Conservation (phyloP, 2,329 filamentous ascomycete genomes). For the Cercospora nicotianae region DNA sequence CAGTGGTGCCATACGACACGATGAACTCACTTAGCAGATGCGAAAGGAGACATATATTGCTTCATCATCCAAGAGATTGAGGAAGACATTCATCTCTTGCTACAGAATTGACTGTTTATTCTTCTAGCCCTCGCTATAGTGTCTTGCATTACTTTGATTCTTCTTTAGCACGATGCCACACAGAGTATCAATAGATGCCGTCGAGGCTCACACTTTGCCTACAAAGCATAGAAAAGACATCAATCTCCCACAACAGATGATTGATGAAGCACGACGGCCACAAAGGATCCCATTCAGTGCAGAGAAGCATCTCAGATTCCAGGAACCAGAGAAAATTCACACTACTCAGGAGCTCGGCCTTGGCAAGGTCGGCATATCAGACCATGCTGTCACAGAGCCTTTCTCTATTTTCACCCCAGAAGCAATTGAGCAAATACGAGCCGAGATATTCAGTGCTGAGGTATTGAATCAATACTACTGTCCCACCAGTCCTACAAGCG, state of each 20-base stretch:
- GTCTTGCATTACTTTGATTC: background rate
- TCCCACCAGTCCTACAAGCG: background rate
- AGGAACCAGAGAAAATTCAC: slow-evolving; percentile 4
- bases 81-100: background rate
- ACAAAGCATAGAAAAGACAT: background rate
- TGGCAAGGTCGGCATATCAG: slow-evolving; percentile 55
- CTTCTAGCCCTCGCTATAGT: background rate
- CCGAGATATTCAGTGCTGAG: slow-evolving; percentile 60
- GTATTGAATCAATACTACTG: slow-evolving; percentile 59
- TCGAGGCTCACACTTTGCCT: background rate
- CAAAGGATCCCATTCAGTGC: background rate
- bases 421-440: slow-evolving; percentile 46
- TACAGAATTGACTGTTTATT: background rate
- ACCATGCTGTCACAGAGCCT: slow-evolving; percentile 63
- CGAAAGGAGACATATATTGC: background rate
- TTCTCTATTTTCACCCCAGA: slow-evolving; percentile 64
- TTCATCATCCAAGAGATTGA: background rate
- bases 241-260: background rate
- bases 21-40: background rate
- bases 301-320: background rate
- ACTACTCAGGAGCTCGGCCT: slow-evolving; percentile 9
- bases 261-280: background rate
- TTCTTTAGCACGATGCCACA: background rate
- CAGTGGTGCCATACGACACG: background rate
- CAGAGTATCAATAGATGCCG: background rate